These are phyloP conservation scores for Xylariaceae sp. DNA, from an alignment of 2,329 filamentous ascomycete genomes.

Conservation along the genomic window DNA sequence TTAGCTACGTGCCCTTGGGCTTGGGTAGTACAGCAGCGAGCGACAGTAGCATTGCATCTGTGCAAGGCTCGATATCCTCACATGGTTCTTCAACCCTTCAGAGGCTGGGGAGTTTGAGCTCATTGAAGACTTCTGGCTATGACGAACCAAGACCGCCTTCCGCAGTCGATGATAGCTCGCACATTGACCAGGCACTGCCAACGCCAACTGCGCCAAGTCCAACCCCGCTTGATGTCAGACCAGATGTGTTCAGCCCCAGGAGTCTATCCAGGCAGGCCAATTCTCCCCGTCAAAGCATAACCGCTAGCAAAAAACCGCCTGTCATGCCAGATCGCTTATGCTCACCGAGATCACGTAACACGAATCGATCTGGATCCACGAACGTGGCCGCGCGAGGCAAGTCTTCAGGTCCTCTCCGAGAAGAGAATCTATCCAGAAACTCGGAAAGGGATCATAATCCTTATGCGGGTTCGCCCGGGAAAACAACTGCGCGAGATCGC, in stretches of 20 bases:
- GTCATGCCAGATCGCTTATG: constrained; percentile 5
- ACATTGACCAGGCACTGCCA: not conserved
- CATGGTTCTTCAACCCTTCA: not conserved
- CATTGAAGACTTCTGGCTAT: not conserved
- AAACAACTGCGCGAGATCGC: not conserved
- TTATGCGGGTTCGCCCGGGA: not conserved
- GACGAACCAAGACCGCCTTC: not conserved
- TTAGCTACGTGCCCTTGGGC: not conserved
- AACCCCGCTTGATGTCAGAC: not conserved
- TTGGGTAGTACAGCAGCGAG: constrained; percentile 1
- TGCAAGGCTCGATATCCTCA: not conserved
- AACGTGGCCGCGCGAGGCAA: not conserved
- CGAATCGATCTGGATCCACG: constrained; percentile 12
- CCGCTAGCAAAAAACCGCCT: not conserved
- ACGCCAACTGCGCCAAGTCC: constrained; percentile 8
- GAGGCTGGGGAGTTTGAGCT: not conserved
- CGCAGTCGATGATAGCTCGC: constrained; percentile 5
- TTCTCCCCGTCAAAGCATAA: not conserved
- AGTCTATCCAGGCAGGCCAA: not conserved
- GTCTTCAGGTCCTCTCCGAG: constrained; percentile 16
- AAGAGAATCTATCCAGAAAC: not conserved
- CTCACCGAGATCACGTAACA: constrained; percentile 18
- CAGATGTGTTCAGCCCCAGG: constrained; percentile 5
- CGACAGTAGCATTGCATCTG: constrained; percentile 3
- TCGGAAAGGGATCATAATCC: not conserved